Conservation (phyloP, 2,329 filamentous ascomycete species). For the Dothideomycetes sp. region DNA sequence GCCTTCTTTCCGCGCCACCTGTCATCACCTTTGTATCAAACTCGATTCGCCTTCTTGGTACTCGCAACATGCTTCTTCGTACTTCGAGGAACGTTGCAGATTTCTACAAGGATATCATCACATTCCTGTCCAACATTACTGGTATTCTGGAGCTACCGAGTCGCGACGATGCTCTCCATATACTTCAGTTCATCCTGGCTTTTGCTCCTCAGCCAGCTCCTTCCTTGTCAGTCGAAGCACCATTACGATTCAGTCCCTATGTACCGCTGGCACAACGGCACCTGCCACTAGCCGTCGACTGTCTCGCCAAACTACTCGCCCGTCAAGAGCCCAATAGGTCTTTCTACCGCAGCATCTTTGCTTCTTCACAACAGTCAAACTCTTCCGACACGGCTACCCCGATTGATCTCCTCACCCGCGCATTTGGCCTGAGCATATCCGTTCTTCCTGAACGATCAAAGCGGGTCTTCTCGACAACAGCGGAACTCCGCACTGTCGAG, state of each 20-base stretch:
- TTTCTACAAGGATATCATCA: slow-evolving; percentile 92
- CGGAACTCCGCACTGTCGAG: slow-evolving; percentile 59
- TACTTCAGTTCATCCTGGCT: slow-evolving; percentile 80
- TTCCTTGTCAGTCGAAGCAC: slow-evolving; percentile 26
- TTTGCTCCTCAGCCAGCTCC: slow-evolving; percentile 78
- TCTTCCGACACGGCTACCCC: slow-evolving; percentile 31
- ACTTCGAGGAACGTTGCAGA: slow-evolving; percentile 80
- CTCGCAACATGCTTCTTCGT: slow-evolving; percentile 75
- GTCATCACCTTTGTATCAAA: slow-evolving; percentile 78
- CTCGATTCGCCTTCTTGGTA: slow-evolving; percentile 78
- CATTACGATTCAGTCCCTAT: slow-evolving; percentile 27
- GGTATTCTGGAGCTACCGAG: slow-evolving; percentile 74
- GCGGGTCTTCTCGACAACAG: slow-evolving; percentile 26
- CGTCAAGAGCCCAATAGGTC: slow-evolving; percentile 87
- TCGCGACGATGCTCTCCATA: slow-evolving; percentile 75
- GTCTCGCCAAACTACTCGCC: slow-evolving; percentile 81
- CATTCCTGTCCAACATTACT: slow-evolving; percentile 75
- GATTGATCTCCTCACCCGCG: slow-evolving; percentile 72
- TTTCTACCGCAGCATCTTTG: slow-evolving; percentile 74
- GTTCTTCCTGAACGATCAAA: slow-evolving; percentile 66
- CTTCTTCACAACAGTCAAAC: slow-evolving; percentile 41
- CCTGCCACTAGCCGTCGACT: slow-evolving; percentile 80
- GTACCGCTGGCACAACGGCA: slow-evolving; percentile 70
- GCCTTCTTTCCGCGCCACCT: slow-evolving; percentile 60
- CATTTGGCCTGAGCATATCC: slow-evolving; percentile 79